Evolutionary conservation across 2,329 filamentous ascomycete genomes (phyloP).

Genomic region (Botrytis aclada): DNA sequence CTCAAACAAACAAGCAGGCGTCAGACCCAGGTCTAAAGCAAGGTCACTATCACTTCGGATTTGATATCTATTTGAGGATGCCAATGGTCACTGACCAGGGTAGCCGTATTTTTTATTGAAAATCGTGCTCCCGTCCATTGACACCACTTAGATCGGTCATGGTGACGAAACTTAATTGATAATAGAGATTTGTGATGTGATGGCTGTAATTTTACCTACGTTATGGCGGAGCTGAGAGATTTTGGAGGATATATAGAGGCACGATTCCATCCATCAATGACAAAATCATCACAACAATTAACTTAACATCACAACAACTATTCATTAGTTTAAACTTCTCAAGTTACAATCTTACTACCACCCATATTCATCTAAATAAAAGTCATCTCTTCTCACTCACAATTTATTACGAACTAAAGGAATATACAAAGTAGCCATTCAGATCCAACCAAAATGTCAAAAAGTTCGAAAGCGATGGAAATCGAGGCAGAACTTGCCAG

Average conservation of each 20-base stretch:
- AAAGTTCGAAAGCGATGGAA: neutral
- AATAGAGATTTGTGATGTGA: neutral
- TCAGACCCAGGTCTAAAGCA: neutral
- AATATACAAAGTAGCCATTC: neutral
- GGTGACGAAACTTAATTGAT: neutral
- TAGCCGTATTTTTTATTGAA: neutral
- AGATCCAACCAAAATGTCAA: neutral
- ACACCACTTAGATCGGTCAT: neutral
- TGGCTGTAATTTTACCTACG: neutral
- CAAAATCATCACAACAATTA: neutral
- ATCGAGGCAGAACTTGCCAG: neutral
- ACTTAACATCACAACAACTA: neutral
- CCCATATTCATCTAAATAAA: neutral
- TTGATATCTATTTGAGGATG: neutral
- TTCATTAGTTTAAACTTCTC: neutral
- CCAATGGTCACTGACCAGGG: neutral
- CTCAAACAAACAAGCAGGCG: neutral
- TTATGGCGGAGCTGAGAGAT: neutral
- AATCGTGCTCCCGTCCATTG: neutral
- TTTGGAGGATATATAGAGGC: neutral
- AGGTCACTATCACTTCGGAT: neutral
- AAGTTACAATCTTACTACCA: neutral
- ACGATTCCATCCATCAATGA: neutral
- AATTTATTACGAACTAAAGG: neutral
- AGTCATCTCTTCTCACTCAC: neutral